A percentile compares a stretch with the other conserved stretches of the same genome.
Evolutionary conservation across 2,329 filamentous ascomycete species (phyloP).

Genomic region (Colletotrichum sp.): DNA sequence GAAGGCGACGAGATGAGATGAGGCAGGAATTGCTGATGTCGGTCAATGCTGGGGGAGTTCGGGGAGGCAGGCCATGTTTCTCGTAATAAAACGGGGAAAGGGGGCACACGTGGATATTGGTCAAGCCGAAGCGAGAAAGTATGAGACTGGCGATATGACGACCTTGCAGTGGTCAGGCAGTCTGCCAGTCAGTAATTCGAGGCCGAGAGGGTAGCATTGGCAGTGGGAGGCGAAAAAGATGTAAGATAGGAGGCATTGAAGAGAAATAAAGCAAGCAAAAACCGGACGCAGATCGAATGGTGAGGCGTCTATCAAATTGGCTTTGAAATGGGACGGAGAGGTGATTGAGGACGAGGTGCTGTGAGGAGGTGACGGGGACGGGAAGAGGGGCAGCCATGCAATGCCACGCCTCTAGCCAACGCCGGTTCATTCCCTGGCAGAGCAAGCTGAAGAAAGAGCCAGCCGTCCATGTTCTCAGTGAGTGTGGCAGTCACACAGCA

Average conservation of each 20-base stretch:
- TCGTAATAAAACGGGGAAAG: slow-evolving; percentile 14
- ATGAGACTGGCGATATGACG: background rate
- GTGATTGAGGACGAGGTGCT: background rate
- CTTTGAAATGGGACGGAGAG: background rate
- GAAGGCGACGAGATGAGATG: slow-evolving; percentile 1
- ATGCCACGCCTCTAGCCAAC: background rate
- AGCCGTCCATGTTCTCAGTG: background rate
- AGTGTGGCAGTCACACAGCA: background rate
- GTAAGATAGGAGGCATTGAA: background rate
- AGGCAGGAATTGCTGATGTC: slow-evolving; percentile 9
- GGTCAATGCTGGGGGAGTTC: background rate
- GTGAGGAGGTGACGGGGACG: background rate
- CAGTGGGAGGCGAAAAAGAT: background rate
- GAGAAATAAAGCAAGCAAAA: background rate
- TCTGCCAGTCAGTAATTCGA: background rate
- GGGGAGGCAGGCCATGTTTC: background rate
- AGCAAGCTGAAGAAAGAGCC: background rate
- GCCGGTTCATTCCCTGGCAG: background rate
- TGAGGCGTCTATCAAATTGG: background rate
- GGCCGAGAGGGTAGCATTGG: background rate
- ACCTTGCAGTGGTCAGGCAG: background rate
- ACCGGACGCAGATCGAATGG: background rate
- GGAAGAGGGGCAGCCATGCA: background rate
- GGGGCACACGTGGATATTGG: slow-evolving; percentile 1
- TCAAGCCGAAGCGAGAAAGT: background rate